phyloP scores from a whole-genome alignment of 176 grass and related monocot genomes.

The Aegilops sharonensis region DNA sequence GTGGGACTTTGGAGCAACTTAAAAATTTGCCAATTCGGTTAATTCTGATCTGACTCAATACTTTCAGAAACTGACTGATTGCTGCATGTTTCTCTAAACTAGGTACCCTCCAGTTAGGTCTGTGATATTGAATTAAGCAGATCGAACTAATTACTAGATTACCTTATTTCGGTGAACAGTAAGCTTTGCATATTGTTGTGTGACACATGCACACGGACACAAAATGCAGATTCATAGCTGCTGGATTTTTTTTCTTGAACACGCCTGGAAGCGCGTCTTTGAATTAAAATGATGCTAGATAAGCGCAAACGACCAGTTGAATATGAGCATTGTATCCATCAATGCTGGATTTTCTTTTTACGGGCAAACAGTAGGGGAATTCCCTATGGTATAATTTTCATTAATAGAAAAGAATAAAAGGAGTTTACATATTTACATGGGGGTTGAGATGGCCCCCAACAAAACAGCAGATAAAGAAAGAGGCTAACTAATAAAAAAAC shows the following conservation, averaged over 20 bases:
- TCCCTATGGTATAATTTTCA: too few relatives aligned
- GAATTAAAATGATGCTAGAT: neutral
- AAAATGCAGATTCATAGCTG: neutral
- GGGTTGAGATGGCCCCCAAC: too few relatives aligned
- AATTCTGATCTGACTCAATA: neutral
- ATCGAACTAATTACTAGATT: neutral
- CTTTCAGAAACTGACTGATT: slow-evolving; percentile 8
- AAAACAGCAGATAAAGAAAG: too few relatives aligned
- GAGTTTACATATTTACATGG: too few relatives aligned
- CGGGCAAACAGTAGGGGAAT: too few relatives aligned
- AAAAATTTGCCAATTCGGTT: neutral
- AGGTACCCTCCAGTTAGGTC: neutral
- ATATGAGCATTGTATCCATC: neutral
- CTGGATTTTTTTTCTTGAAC: neutral
- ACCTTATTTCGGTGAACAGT: neutral
- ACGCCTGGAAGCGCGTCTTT: neutral
- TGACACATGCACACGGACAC: neutral
- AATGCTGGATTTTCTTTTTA: too few relatives aligned
- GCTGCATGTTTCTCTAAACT: neutral
- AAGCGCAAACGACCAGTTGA: neutral
- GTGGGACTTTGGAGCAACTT: neutral
- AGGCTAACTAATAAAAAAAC: too few relatives aligned
- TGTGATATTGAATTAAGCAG: neutral
- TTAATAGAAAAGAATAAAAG: too few relatives aligned
- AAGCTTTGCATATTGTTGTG: neutral